Evolutionary conservation across 306 rosid genomes (phyloP), one percentile per base, ranked within the genome.

Genomic region (Acacia acuminata): DNA sequence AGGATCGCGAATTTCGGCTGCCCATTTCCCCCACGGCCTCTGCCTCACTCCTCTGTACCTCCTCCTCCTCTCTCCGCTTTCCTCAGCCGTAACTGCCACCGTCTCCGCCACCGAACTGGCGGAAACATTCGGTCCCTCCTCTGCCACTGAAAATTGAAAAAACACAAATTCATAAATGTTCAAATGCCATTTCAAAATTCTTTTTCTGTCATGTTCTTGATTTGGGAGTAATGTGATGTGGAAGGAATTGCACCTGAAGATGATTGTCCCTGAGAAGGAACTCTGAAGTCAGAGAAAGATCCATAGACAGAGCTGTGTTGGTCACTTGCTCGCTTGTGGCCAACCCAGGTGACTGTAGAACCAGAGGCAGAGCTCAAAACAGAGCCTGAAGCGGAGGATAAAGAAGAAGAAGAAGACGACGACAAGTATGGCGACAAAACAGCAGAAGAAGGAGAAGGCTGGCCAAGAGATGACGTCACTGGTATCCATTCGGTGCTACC

Each of bases 11-110:
- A 96, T 96, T 78, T 96, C 99, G 3, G 99, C 99, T 17, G 99
- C 99, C 99, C 99, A 96, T 82, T 96, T 96, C 0, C 99, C 99
- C 99, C 99, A 96, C 0, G 99, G 99, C 25, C 99, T 85, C 88
- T 93, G 98, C 71, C 99, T 87, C 60, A 96, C 99, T 78, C 99
- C 99, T 82, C 99, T 88, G 86, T 92, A 96, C 83, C 92, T 87
- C 56, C 97, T 87, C 53, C 90, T 86, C 50, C 84, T 87, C 79
- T 94, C 98, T 0, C 90, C 92, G 1, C 82, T 82, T 56, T 88
- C 97, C 83, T 86, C 98, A 27, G 83, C 66, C 1, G 75, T 20
- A 10, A 81, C 12, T 0, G 90, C 38, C 4, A 19, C 25, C 8
- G 85, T 5, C 65, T 22, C 65, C 13, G 3, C 65, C 0, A 61